Conservation (phyloP, 176 grass and related monocot species). For the Ensete glaucum region DNA sequence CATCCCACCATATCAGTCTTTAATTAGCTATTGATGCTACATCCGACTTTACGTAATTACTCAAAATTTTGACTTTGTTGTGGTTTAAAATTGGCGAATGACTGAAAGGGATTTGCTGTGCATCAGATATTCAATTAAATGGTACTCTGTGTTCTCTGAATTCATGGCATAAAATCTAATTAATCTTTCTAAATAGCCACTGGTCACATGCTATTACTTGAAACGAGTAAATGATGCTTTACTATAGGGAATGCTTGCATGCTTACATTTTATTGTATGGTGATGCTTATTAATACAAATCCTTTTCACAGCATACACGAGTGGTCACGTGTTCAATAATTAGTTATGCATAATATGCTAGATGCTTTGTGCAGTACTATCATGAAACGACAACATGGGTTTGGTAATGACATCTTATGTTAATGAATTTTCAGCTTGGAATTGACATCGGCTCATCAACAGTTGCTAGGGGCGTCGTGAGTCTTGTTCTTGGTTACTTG, state of each 20-base stretch:
- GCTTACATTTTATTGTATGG: too few species aligned
- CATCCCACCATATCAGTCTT: too few species aligned
- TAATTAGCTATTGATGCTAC: too few species aligned
- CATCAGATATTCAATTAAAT: too few species aligned
- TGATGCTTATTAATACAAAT: too few species aligned
- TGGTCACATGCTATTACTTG: not conserved
- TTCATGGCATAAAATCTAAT: not conserved
- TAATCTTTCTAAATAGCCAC: not conserved
- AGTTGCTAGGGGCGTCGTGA: constrained; percentile 19
- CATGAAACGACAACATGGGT: too few species aligned
- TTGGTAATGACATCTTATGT: not conserved
- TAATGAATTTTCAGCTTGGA: constrained; percentile 16
- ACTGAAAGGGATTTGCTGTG: too few species aligned
- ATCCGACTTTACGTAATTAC: too few species aligned
- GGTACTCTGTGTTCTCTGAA: too few species aligned
- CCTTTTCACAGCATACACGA: too few species aligned
- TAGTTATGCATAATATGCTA: not conserved
- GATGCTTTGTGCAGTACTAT: not conserved
- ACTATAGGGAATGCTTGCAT: not conserved
- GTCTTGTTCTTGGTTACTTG: constrained; percentile 23
- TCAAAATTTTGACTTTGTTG: too few species aligned
- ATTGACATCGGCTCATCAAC: constrained; percentile 20
- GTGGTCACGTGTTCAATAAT: not conserved
- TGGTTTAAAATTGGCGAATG: too few species aligned
- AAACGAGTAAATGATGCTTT: not conserved